These are phyloP conservation scores for Penicillium steckii DNA, from an alignment of 495 filamentous ascomycete genomes.

Conservation along the genomic window DNA sequence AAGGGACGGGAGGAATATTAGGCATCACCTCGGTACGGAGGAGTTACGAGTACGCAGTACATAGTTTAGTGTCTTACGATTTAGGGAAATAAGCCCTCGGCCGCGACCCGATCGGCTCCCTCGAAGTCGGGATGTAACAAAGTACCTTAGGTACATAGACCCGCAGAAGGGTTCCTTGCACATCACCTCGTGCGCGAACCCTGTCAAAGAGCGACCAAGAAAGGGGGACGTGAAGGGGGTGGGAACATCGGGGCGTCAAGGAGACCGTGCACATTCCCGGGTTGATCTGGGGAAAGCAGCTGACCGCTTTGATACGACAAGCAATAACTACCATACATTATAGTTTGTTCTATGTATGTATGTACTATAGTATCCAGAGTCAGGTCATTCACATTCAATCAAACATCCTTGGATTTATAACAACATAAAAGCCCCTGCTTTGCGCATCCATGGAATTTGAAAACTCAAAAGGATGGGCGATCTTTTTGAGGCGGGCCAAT, in stretches of 20 bases:
- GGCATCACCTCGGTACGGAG: background rate
- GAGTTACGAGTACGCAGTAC: too few species aligned
- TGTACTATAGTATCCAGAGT: too few species aligned
- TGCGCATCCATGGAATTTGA: conserved; percentile 15
- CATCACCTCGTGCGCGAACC: background rate
- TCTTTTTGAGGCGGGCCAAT: conserved; percentile 29
- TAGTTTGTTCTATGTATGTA: too few species aligned
- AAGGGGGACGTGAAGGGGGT: background rate
- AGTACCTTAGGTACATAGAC: background rate
- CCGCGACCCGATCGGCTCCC: background rate
- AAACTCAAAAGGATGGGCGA: conserved; percentile 28
- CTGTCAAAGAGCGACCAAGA: background rate
- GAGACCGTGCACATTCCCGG: conserved; percentile 1
- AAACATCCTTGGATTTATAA: too few species aligned
- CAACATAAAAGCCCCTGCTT: background rate
- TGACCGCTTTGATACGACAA: background rate
- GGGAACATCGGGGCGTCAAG: background rate
- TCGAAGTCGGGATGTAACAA: background rate
- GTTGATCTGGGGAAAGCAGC: background rate
- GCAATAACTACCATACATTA: too few species aligned
- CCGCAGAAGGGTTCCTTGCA: background rate
- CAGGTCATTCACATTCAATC: too few species aligned
- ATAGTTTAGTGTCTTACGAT: too few species aligned
- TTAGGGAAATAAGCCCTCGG: too few species aligned
- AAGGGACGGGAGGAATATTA: background rate